A percentile compares a stretch with the other conserved stretches of the same genome.
These are phyloP conservation scores for Phaffia tasmanica DNA, from an alignment of 768 basidiomycete genomes.

Conservation along the genomic window DNA sequence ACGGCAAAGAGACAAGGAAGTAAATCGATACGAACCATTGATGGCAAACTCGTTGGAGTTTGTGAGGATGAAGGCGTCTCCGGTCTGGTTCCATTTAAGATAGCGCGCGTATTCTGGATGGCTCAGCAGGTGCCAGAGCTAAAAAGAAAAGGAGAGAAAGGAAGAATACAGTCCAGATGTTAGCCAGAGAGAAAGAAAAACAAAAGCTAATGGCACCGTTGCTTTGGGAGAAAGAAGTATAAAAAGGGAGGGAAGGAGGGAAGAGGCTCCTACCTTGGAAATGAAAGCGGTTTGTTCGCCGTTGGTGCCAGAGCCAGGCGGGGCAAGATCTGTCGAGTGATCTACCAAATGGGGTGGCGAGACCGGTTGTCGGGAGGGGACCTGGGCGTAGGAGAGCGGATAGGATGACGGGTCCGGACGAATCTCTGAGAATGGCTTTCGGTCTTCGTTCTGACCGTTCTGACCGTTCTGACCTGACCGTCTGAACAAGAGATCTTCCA, in stretches of 20 bases:
- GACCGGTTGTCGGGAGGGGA: not conserved
- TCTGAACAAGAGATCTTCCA: conserved; percentile 14
- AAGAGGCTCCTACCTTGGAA: conserved; percentile 11
- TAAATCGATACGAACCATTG: conserved; percentile 4
- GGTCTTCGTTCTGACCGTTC: not conserved
- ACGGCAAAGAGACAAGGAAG: not conserved
- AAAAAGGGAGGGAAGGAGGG: too few species aligned
- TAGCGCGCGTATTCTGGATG: conserved; percentile 25
- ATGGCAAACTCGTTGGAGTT: conserved; percentile 28
- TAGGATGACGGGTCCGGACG: not conserved
- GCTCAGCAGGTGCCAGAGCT: conserved; percentile 17
- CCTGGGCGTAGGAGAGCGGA: not conserved
- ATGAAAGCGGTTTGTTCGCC: conserved; percentile 24
- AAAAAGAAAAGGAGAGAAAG: not conserved
- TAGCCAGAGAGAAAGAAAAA: not conserved
- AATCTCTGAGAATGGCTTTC: not conserved
- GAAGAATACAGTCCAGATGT: not conserved
- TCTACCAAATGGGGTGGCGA: not conserved
- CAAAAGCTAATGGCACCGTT: too few species aligned
- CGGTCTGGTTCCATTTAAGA: conserved; percentile 24
- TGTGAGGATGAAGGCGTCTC: conserved; percentile 25
- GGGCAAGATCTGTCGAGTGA: not conserved
- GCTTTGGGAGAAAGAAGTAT: too few species aligned
- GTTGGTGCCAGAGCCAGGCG: not conserved
- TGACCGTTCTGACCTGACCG: too few species aligned